A percentile compares a stretch with the other conserved stretches of the same genome.
Evolutionary conservation across 768 basidiomycete genomes (phyloP).

Genomic region (Phaeotremella fagi): DNA sequence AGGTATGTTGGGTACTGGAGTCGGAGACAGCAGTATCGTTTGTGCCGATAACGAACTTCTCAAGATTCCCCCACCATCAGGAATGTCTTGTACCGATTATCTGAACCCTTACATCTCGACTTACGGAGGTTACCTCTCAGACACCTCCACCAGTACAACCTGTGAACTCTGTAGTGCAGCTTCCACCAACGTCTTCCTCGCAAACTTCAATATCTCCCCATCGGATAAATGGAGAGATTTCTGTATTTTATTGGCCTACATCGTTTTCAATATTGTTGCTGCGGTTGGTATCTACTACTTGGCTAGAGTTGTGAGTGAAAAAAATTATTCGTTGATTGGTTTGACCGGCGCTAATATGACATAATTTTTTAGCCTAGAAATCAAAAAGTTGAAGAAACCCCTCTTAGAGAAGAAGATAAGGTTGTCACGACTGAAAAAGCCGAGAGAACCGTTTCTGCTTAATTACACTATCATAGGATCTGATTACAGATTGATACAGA

Average conservation of each 20-base stretch:
- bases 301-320: slow-evolving; percentile 28
- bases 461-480: neutral
- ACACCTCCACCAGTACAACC: slow-evolving; percentile 58
- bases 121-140: slow-evolving; percentile 70
- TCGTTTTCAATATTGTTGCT: slow-evolving; percentile 39
- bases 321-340: neutral
- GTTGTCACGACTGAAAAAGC: neutral
- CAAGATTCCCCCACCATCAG: slow-evolving; percentile 65
- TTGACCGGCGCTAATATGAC: neutral
- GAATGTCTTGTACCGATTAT: slow-evolving; percentile 69
- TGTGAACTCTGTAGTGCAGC: slow-evolving; percentile 68
- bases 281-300: slow-evolving; percentile 39
- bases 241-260: slow-evolving; percentile 54
- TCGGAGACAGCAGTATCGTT: slow-evolving; percentile 62
- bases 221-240: slow-evolving; percentile 54
- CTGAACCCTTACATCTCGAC: slow-evolving; percentile 60
- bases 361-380: neutral
- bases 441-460: neutral
- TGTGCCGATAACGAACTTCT: slow-evolving; percentile 69
- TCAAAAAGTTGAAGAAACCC: neutral
- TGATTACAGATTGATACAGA: neutral
- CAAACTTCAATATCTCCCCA: slow-evolving; percentile 55
- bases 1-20: slow-evolving; percentile 35
- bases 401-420: neutral
- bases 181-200: slow-evolving; percentile 62